phyloP scores from a whole-genome alignment of 352 stramenopile genomes.

The Phytophthora multivora region DNA sequence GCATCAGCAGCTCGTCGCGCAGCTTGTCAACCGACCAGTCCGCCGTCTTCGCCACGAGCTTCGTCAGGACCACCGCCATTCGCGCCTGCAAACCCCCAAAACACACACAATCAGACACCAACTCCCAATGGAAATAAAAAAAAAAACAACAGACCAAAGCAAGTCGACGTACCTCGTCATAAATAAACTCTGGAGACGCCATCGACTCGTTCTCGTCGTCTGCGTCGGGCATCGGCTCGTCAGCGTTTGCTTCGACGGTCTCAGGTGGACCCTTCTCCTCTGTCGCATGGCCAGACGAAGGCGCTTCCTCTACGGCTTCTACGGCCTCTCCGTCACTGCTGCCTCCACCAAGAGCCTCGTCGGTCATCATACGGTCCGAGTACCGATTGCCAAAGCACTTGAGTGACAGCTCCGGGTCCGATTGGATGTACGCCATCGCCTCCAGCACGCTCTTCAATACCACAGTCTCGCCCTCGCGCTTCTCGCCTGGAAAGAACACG shows the following conservation, averaged over 20 bases:
- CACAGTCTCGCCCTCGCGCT: slow-evolving; percentile 22
- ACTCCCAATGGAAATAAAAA: no score
- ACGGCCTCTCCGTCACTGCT: slow-evolving; percentile 29
- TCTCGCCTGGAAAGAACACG: slow-evolving; percentile 40
- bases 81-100: slow-evolving; percentile 43
- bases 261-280: slow-evolving; percentile 11
- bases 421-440: slow-evolving; percentile 63
- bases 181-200: slow-evolving; percentile 65
- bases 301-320: slow-evolving; percentile 9
- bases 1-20: slow-evolving; percentile 63
- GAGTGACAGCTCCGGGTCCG: slow-evolving; percentile 42
- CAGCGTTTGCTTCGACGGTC: background rate
- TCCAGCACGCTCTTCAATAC: slow-evolving; percentile 57
- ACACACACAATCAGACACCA: background rate
- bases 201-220: slow-evolving; percentile 17
- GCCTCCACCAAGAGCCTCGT: slow-evolving; percentile 42
- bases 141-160: background rate
- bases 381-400: slow-evolving; percentile 82
- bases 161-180: slow-evolving; percentile 71
- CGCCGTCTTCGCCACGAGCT: slow-evolving; percentile 61
- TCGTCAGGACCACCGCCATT: slow-evolving; percentile 55
- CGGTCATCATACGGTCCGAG: slow-evolving; percentile 44
- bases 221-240: slow-evolving; percentile 25
- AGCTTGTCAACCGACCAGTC: slow-evolving; percentile 78
- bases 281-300: background rate